These are phyloP conservation scores for Globisporangium nagaii DNA, from an alignment of 352 stramenopile species.

Conservation along the genomic window DNA sequence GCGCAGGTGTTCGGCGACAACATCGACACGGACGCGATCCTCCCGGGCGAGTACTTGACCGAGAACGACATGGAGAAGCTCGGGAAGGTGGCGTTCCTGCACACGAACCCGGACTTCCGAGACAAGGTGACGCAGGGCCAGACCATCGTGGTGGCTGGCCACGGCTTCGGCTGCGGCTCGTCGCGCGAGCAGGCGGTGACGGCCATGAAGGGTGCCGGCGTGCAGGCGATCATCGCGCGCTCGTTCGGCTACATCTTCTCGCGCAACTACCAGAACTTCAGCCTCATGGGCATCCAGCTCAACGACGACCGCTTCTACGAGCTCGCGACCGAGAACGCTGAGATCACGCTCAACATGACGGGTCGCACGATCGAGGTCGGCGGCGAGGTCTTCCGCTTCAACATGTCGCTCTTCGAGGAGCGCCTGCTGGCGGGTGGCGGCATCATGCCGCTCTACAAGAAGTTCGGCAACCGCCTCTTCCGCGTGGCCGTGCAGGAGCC, in stretches of 20 bases:
- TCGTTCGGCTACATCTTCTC: constrained; percentile 88
- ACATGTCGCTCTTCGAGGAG: constrained; percentile 87
- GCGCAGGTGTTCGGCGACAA: constrained; percentile 86
- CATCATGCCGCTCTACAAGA: constrained; percentile 86
- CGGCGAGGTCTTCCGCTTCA: constrained; percentile 74
- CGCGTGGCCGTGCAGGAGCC: constrained; percentile 76
- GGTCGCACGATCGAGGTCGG: constrained; percentile 75
- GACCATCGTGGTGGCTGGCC: constrained; percentile 69
- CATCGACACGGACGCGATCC: constrained; percentile 86
- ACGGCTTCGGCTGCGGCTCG: constrained; percentile 80
- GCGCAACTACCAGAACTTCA: constrained; percentile 87
- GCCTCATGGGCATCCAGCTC: constrained; percentile 74
- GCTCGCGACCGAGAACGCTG: constrained; percentile 60
- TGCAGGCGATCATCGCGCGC: constrained; percentile 75
- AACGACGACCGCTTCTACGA: constrained; percentile 80
- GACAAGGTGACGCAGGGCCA: constrained; percentile 71
- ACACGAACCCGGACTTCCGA: constrained; percentile 85
- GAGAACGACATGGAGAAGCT: constrained; percentile 85
- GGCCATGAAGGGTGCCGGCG: constrained; percentile 70
- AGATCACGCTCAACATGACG: constrained; percentile 82
- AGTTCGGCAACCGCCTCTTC: constrained; percentile 83
- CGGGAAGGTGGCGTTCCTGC: constrained; percentile 77
- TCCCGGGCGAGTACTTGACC: constrained; percentile 73
- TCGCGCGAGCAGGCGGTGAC: constrained; percentile 83
- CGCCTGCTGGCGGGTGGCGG: constrained; percentile 69